Evolutionary conservation across 345 rosid species (phyloP).

Genomic region (Salix suchowensis): DNA sequence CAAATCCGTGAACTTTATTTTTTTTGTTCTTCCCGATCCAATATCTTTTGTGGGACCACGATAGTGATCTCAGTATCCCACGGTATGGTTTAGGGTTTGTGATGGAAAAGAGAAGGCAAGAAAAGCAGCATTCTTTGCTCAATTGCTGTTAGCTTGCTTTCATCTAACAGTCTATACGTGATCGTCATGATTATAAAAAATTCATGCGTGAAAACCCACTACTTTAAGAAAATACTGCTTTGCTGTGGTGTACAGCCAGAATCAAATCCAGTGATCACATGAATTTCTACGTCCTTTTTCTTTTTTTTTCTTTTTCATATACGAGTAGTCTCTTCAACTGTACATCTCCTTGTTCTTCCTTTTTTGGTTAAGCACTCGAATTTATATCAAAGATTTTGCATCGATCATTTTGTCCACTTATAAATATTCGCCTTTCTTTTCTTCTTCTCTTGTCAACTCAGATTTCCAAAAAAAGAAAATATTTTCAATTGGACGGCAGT

Average conservation of each 20-base stretch:
- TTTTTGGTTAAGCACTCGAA: constrained; percentile 1
- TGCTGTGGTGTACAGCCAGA: not conserved
- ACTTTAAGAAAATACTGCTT: not conserved
- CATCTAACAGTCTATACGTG: not conserved
- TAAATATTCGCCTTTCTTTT: no score
- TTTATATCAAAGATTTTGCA: not conserved
- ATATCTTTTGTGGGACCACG: no score
- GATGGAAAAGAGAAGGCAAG: not conserved
- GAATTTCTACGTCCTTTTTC: not conserved
- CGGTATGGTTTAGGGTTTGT: no score
- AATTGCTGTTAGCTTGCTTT: not conserved
- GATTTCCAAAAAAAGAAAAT: not conserved
- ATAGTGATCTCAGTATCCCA: no score
- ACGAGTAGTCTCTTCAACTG: not conserved
- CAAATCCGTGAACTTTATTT: no score
- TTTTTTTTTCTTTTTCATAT: no score
- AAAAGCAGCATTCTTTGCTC: not conserved
- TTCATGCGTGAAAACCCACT: constrained; percentile 19
- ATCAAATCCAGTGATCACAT: constrained; percentile 1
- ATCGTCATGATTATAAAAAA: constrained; percentile 10
- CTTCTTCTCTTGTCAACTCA: not conserved
- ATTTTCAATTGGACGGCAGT: not conserved
- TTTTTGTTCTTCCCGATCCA: no score
- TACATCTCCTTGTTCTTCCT: not conserved
- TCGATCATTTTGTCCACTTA: not conserved